Percentiles rank a stretch among this genome's conserved stretches.
phyloP scores from a whole-genome alignment of 805 yeast genomes.

The Saccharomycopsis fermentans region DNA sequence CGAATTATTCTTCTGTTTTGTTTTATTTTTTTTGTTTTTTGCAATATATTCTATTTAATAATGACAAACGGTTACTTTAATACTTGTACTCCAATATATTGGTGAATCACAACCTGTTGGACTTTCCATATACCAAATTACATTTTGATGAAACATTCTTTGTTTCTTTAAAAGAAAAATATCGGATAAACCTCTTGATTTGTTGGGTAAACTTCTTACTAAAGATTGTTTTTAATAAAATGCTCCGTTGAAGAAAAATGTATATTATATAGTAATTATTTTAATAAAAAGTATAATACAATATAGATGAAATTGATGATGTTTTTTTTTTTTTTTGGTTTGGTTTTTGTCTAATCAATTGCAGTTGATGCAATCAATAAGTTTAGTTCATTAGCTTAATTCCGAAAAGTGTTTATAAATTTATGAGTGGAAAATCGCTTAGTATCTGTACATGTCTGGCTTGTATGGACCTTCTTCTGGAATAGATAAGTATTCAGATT shows the following conservation, averaged over 20 bases:
- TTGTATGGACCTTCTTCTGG: slow-evolving; percentile 94
- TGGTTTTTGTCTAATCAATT: not conserved
- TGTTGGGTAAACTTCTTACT: too few species aligned
- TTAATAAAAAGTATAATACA: not conserved
- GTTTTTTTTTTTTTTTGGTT: not conserved
- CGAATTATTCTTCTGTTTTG: not conserved
- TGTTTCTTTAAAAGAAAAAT: too few species aligned
- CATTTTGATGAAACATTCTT: too few species aligned
- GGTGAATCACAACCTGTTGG: too few species aligned
- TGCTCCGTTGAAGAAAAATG: slow-evolving; percentile 2
- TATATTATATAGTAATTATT: not conserved
- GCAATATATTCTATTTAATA: not conserved
- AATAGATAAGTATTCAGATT: slow-evolving; percentile 90
- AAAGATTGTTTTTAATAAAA: not conserved
- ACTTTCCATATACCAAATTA: too few species aligned
- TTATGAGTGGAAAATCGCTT: slow-evolving; percentile 24
- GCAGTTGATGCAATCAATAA: not conserved
- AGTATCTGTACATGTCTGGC: slow-evolving; percentile 97
- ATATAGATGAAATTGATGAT: not conserved
- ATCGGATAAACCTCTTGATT: too few species aligned
- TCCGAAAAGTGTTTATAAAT: not conserved
- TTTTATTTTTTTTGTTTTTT: too few species aligned
- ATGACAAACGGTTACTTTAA: not conserved
- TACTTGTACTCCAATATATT: not conserved
- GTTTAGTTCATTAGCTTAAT: not conserved